Percentiles rank a stretch among this genome's conserved stretches.
phyloP scores from a whole-genome alignment of 306 rosid genomes.

The Casuarina equisetifolia region DNA sequence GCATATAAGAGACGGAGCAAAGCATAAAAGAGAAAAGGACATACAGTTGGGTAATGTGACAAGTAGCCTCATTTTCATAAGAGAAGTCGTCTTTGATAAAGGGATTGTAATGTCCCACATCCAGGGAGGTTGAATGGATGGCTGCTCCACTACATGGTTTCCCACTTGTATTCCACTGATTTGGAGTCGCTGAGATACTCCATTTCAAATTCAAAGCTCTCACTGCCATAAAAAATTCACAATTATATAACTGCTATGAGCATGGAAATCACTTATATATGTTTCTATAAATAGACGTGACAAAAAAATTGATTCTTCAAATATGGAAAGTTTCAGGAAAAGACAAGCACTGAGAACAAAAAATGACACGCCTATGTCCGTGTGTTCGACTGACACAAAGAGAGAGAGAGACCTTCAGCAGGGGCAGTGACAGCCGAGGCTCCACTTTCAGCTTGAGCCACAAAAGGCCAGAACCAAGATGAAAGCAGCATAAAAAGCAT shows the following conservation, averaged over 20 bases:
- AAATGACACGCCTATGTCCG: no score
- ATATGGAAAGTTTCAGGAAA: no score
- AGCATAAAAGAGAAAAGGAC: background rate
- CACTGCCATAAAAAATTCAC: background rate
- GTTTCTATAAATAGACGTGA: no score
- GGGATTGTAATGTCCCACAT: background rate
- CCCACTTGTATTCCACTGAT: constrained; percentile 1
- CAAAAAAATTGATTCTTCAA: no score
- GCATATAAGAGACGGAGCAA: background rate
- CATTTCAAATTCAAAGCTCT: background rate
- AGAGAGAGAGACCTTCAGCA: background rate
- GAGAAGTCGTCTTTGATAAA: background rate
- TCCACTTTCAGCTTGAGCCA: background rate
- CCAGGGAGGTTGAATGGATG: background rate
- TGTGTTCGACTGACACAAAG: no score
- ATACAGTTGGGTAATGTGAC: constrained; percentile 4
- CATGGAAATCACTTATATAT: no score
- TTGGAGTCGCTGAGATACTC: background rate
- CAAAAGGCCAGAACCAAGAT: background rate
- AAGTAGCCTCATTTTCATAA: background rate
- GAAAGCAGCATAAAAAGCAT: background rate
- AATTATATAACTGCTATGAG: background rate
- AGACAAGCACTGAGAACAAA: no score
- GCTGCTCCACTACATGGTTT: background rate
- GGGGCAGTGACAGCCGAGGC: background rate